These are phyloP conservation scores for Lentithecium fluviatile DNA, from an alignment of 495 filamentous ascomycete species.

Conservation along the genomic window DNA sequence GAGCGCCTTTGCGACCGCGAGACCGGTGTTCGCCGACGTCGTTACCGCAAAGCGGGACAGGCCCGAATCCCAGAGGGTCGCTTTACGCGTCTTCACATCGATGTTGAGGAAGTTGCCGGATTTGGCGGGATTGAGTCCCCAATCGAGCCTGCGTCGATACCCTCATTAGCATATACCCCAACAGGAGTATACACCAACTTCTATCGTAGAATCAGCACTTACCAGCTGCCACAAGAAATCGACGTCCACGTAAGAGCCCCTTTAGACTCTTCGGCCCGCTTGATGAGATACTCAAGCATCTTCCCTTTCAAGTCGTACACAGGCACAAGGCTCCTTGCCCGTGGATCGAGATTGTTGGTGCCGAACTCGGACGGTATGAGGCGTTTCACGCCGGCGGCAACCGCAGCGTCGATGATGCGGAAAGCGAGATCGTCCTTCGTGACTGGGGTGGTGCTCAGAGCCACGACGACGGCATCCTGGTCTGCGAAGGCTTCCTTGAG, in stretches of 20 bases:
- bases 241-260: slow-evolving; percentile 50
- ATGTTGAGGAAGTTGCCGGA: slow-evolving; percentile 42
- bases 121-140: slow-evolving; percentile 22
- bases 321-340: slow-evolving; percentile 17
- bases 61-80: slow-evolving; percentile 51
- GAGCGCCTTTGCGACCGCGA: slow-evolving; percentile 46
- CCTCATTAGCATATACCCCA: slow-evolving; percentile 40
- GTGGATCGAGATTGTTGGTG: slow-evolving; percentile 40
- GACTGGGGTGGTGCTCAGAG: slow-evolving; percentile 31
- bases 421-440: slow-evolving; percentile 29
- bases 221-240: slow-evolving; percentile 49
- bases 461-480: slow-evolving; percentile 51
- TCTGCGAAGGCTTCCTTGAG: slow-evolving; percentile 46
- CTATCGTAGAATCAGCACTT: no score
- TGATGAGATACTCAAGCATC: slow-evolving; percentile 49
- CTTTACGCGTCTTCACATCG: slow-evolving; percentile 43
- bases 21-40: slow-evolving; percentile 45
- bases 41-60: slow-evolving; percentile 43
- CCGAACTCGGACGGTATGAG: slow-evolving; percentile 47
- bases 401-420: slow-evolving; percentile 40
- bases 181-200: no score
- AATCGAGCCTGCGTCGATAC: not conserved
- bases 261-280: slow-evolving; percentile 38
- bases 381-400: slow-evolving; percentile 41
- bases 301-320: slow-evolving; percentile 41